A percentile compares a stretch with the other conserved stretches of the same genome.
These are phyloP conservation scores for Turnera subulata DNA, from an alignment of 345 rosid genomes.

Conservation along the genomic window DNA sequence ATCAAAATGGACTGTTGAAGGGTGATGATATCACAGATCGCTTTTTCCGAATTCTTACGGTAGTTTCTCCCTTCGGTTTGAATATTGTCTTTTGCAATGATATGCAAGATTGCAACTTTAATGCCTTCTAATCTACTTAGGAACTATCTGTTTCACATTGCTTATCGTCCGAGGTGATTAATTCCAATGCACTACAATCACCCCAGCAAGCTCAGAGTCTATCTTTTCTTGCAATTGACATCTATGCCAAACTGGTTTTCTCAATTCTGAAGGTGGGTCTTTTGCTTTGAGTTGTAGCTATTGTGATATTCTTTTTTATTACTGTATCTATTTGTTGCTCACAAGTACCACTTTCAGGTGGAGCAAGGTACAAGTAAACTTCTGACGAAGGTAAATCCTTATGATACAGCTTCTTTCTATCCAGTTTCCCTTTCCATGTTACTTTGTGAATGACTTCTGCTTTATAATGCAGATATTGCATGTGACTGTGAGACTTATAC, in stretches of 20 bases:
- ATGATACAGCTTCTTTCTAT: background rate
- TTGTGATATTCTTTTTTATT: background rate
- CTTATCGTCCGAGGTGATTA: conserved; percentile 63
- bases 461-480: conserved; percentile 54
- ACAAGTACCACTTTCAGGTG: conserved; percentile 40
- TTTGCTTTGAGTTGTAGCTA: background rate
- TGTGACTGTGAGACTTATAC: conserved; percentile 69
- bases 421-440: background rate
- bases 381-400: conserved; percentile 55
- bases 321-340: background rate
- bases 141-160: conserved; percentile 85
- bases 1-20: conserved; percentile 74
- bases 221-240: conserved; percentile 80
- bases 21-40: conserved; percentile 86
- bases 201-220: conserved; percentile 68
- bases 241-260: conserved; percentile 75
- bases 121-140: conserved; percentile 28
- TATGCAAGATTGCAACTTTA: background rate
- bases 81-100: background rate
- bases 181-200: conserved; percentile 50
- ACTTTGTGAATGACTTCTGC: conserved; percentile 7
- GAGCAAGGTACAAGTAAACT: conserved; percentile 76
- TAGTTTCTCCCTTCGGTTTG: conserved; percentile 17
- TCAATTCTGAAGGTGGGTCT: conserved; percentile 48
- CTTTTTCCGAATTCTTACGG: conserved; percentile 74